Base-by-base conservation (phyloP, 257 asterid genomes). In the Solanum dulcamara region DNA sequence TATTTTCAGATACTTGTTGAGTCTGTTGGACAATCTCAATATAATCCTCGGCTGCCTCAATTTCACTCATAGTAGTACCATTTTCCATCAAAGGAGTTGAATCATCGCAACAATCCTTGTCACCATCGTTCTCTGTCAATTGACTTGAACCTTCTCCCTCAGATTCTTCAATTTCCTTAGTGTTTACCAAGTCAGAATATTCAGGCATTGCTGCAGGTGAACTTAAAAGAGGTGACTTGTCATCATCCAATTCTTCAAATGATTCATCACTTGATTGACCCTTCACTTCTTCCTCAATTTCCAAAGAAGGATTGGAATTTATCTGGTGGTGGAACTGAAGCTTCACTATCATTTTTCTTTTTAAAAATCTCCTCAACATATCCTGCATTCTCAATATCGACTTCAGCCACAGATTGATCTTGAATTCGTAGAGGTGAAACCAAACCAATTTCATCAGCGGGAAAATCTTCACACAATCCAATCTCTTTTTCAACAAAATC, bases 271-370 rank as follows among this genome's bases (percentile, higher is more conserved):
- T 82, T 17, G 59, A 24, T 82, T 60, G 75, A 38, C 12, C 40
- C 37, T 26, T 82, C 3, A 38, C 79, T 77, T 74, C 77, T 48
- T 74, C 91, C 40, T 44, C 30, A 53, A 62, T 26, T 67, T 88
- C 91, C 59, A 38, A 46, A 32, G 83, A 55, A 42, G 67, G 66
- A 83, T 28, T 72, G 55, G 17, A 18, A 84, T 67, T 85, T 35
- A n/a, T 82, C 79, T 24, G 59, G 37, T 44, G 40, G 40, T 60
- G 77, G 7, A 82, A 82, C 5, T 84, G 57, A 87, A 83, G 33
- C 66, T 84, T 84, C 90, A 86, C 84, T 80, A 55, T 44, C 87
- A 75, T 68, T 60, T 71, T 81, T 84, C 81, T 71, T 80, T 72
- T 40, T 55, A 11, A 50, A 33, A 64, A 66, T 38, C 70, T 66